Conservation (phyloP, 306 rosid species). For the Betula pendula region DNA sequence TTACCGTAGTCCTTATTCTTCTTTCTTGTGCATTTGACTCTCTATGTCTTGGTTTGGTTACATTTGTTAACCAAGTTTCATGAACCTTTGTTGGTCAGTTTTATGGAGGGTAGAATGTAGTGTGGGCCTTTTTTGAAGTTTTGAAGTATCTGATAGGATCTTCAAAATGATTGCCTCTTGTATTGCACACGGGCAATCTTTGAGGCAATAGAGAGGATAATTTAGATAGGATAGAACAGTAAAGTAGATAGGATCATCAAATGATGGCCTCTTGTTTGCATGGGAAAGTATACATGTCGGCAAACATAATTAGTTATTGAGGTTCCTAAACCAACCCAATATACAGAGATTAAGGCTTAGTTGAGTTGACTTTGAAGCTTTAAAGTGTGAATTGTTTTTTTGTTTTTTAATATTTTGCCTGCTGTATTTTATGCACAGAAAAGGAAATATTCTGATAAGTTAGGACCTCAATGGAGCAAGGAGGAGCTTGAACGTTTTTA, state of each 20-base stretch:
- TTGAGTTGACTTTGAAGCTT: neutral
- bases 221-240: neutral
- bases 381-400: neutral
- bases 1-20: neutral
- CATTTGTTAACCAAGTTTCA: neutral
- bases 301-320: neutral
- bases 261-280: too few relatives aligned
- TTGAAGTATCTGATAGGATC: neutral
- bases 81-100: neutral
- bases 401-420: constrained; percentile 26
- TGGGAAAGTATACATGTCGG: neutral
- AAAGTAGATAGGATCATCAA: neutral
- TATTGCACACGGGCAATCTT: neutral
- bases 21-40: neutral
- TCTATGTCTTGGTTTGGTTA: constrained; percentile 19
- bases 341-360: neutral
- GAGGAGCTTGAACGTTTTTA: constrained; percentile 77
- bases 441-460: constrained; percentile 71
- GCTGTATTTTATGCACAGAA: constrained; percentile 46
- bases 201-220: neutral
- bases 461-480: constrained; percentile 88
- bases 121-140: neutral
- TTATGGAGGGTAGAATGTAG: neutral
- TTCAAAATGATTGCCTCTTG: neutral
- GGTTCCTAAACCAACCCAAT: neutral